Conservation (phyloP, 2,329 filamentous ascomycete genomes). For the Aaosphaeria pasadenensis region DNA sequence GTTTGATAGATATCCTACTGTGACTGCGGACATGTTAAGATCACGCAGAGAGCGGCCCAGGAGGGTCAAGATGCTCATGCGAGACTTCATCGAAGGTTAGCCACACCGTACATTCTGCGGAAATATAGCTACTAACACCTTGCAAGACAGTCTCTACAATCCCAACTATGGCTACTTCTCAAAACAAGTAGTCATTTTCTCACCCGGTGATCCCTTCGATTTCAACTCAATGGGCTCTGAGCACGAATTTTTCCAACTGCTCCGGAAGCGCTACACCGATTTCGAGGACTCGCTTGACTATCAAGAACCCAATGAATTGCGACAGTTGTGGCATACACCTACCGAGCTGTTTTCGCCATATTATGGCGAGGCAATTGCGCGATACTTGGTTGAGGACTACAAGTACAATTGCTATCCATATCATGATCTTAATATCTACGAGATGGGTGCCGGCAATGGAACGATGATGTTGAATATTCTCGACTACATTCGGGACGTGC, state of each 20-base stretch:
- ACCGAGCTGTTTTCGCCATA: conserved; percentile 95
- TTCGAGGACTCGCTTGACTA: conserved; percentile 88
- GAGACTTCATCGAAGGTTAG: conserved; percentile 93
- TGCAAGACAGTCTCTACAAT: conserved; percentile 84
- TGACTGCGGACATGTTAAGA: conserved; percentile 78
- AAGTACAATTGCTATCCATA: conserved; percentile 91
- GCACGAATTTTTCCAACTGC: conserved; percentile 72
- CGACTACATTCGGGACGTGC: conserved; percentile 86
- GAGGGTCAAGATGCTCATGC: conserved; percentile 92
- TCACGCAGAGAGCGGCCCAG: conserved; percentile 71
- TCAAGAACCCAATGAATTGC: conserved; percentile 66
- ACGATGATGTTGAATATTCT: conserved; percentile 98
- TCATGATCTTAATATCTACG: conserved; percentile 95
- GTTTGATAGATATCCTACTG: conserved; percentile 76
- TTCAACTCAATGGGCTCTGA: conserved; percentile 82
- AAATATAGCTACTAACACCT: conserved; percentile 6
- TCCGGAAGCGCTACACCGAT: conserved; percentile 77
- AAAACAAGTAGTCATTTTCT: conserved; percentile 95
- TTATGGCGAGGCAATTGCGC: conserved; percentile 96
- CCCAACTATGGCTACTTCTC: conserved; percentile 94
- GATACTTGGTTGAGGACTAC: conserved; percentile 94
- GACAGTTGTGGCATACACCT: conserved; percentile 97
- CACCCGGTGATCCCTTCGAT: conserved; percentile 84
- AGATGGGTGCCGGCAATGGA: conserved; percentile 96
- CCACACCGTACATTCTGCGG: background rate